Base-by-base conservation (phyloP, 2,329 filamentous ascomycete genomes). In the Venturia aucupariae region DNA sequence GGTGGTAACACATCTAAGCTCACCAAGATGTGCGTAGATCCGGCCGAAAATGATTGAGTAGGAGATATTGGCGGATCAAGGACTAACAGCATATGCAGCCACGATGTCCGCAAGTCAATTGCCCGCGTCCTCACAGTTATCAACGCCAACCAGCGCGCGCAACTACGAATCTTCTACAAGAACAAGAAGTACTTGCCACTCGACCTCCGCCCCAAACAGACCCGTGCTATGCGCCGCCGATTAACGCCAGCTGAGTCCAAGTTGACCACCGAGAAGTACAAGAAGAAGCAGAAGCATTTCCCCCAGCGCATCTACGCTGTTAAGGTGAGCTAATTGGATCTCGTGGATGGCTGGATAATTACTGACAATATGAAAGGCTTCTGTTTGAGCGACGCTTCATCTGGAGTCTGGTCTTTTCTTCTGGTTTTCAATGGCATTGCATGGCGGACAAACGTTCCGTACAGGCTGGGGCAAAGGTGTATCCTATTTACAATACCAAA, bases 131-230 rank as follows among this genome's bases (percentile, higher is more conserved):
- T 99, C 75, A 99, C 94, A 81, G 86, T 99, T 84, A 96, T 99
- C 88, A 99, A 97, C 87, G 89, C 92, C 82, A 97, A 96, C 87
- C 94, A 99, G 86, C 90, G 95, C 80, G 85, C 91, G 72, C 92
- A 97, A 84, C 91, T 99, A 76, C 92, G 92, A 75, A 86, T 97
- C 72, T 97, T 97, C 90, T 99, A 99, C 88, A 95, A 96, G 87
- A 90, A 89, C 88, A 97, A 97, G 90, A 97, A 97, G 86, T 97
- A 97, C 87, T 83, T 92, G 70, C 94, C 94, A 71, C 91, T 99
- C 79, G 95, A 99, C 81, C 92, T 99, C 84, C 90, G 94, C 81
- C 82, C 92, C 78, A 97, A 97, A 90, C 88, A 94, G 85, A 99
- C 94, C 78, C 92, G 94, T 76, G 94, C 92, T 78, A 95, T 97